Evolutionary conservation across 2,329 filamentous ascomycete species (phyloP).

Genomic region (Hymenoscyphus infarciens): DNA sequence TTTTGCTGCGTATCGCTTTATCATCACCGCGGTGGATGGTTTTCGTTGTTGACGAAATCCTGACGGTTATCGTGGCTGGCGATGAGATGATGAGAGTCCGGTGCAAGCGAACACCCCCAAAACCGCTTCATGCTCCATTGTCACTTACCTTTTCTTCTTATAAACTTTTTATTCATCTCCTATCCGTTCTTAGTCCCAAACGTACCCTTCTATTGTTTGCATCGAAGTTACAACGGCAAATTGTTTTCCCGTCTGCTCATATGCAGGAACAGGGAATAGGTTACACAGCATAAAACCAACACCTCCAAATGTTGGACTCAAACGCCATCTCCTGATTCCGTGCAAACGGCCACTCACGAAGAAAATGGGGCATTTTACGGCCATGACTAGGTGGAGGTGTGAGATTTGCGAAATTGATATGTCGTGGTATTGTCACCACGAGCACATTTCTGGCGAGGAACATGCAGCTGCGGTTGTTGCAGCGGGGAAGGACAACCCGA

Average conservation of each 20-base stretch:
- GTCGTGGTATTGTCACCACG: not conserved
- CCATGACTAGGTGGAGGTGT: not conserved
- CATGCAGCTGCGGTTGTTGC: not conserved
- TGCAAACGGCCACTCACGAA: not conserved
- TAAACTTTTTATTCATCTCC: too few relatives aligned
- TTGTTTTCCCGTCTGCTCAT: not conserved
- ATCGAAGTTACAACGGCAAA: not conserved
- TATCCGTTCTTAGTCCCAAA: too few relatives aligned
- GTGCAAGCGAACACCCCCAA: too few relatives aligned
- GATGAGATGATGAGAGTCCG: too few relatives aligned
- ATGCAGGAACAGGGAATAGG: slow-evolving; percentile 5
- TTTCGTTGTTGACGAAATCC: too few relatives aligned
- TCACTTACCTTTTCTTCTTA: too few relatives aligned
- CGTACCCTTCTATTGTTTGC: too few relatives aligned
- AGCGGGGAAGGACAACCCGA: not conserved
- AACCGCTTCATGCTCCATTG: too few relatives aligned
- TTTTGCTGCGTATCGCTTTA: too few relatives aligned
- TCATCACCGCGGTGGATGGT: too few relatives aligned
- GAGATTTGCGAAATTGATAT: not conserved
- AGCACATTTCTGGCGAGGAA: not conserved
- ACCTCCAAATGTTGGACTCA: slow-evolving; percentile 11
- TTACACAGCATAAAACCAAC: slow-evolving; percentile 8
- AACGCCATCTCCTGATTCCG: slow-evolving; percentile 10
- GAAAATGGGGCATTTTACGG: not conserved
- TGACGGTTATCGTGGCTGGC: too few relatives aligned